Evolutionary conservation across 2,329 filamentous ascomycete species (phyloP), one percentile per base, ranked within the genome.

Genomic region (Aspergillus luchuensis): DNA sequence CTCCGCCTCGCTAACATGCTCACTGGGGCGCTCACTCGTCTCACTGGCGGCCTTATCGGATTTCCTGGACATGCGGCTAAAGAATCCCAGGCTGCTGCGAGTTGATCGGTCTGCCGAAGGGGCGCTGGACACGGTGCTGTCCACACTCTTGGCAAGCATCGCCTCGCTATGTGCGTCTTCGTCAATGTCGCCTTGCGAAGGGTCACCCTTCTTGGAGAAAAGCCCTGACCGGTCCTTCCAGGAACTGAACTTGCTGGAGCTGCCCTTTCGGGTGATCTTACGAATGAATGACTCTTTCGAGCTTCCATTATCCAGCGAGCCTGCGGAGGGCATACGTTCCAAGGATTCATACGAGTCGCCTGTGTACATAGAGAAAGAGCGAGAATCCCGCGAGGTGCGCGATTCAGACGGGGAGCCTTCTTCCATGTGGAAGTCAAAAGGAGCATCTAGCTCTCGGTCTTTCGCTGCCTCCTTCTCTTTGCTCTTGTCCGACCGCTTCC

Each of bases 251-350:
- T 81, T 83, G 71, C 79, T 78, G 10, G 79, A 81, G 66, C 78
- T 81, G 53, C 80, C 77, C 63, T 82, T 83, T 55, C 81, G 78
- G 7, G 80, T 82, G 58, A 83, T 79, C 63, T 81, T 82, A 58
- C 80, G 80, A 60, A 83, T 82, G 56, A 83, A 80, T 7, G 80
- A 81, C 61, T 81, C 80, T 63, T 81, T 82, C 5, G 76, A 71
- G 38, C 69, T 72, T 49, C 70, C 67, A 54, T 75, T 74, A 52
- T 81, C 79, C 5, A 74, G 71, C 11, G 78, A 77, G 10, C 78
- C 73, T 13, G 71, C 73, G 5, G 80, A 82, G 11, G 76, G 74
- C 54, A 79, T 73, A 55, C 79, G 78, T 61, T 82, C 80, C 28
- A 82, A 66, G 5, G 80, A 80, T 52, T 82, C 80, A 48, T 77